Percentiles rank a stretch among this genome's conserved stretches.
Evolutionary conservation across 345 rosid genomes (phyloP).

Genomic region (Populus alba): DNA sequence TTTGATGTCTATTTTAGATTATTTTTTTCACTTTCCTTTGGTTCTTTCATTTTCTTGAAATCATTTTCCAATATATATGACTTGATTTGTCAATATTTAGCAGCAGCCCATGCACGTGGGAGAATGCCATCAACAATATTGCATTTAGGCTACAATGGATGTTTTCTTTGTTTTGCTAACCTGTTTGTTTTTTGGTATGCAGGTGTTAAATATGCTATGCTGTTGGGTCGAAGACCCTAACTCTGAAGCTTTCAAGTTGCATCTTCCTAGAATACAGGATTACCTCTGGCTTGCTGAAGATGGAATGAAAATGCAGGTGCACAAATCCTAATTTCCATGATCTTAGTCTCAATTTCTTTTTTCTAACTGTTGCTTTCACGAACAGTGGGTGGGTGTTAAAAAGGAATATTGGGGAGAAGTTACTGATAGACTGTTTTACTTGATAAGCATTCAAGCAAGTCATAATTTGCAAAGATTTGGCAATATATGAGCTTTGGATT

Average conservation of each 20-base stretch:
- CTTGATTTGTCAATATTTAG: slow-evolving; percentile 1
- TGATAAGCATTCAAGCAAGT: not conserved
- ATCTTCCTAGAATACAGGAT: slow-evolving; percentile 81
- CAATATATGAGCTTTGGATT: not conserved
- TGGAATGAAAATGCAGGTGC: slow-evolving; percentile 99
- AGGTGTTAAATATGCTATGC: slow-evolving; percentile 97
- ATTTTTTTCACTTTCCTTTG: not conserved
- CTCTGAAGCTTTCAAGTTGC: slow-evolving; percentile 91
- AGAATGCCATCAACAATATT: not conserved
- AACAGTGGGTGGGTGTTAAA: not conserved
- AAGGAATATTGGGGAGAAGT: not conserved
- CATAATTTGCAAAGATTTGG: not conserved
- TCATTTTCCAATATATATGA: not conserved
- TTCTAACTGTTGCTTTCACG: not conserved
- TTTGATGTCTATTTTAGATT: slow-evolving; percentile 10
- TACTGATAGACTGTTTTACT: slow-evolving; percentile 2
- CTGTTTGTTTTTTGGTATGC: slow-evolving; percentile 5
- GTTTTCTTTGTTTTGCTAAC: not conserved
- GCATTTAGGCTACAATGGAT: not conserved
- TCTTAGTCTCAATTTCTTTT: not conserved
- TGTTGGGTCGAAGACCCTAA: slow-evolving; percentile 99
- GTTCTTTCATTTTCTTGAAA: not conserved
- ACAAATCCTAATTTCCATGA: not conserved
- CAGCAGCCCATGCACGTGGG: not conserved
- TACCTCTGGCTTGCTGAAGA: slow-evolving; percentile 97